Conservation (phyloP, 352 stramenopile species). For the Phytophthora litchii region DNA sequence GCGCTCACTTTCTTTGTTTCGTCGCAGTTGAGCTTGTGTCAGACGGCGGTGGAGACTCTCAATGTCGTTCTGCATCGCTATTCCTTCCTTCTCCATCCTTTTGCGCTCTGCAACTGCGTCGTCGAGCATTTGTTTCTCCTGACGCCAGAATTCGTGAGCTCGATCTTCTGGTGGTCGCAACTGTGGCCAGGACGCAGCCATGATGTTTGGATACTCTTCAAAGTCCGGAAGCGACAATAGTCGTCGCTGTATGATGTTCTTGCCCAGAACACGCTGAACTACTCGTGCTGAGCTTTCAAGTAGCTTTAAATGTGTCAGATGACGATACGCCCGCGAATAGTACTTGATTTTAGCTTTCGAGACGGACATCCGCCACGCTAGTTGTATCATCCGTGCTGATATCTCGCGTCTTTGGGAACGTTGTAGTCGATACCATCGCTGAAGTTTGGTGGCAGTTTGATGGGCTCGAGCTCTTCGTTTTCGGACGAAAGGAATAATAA, state of each 20-base stretch:
- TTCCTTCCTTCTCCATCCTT: conserved; percentile 38
- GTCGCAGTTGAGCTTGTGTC: conserved; percentile 29
- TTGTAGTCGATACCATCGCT: conserved; percentile 37
- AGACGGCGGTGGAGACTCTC: conserved; percentile 36
- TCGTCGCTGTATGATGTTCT: conserved; percentile 30
- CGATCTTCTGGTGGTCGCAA: conserved; percentile 20
- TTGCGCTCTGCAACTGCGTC: conserved; percentile 25
- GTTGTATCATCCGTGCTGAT: conserved; percentile 42
- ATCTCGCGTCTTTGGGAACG: conserved; percentile 2
- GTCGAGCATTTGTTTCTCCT: conserved; percentile 30
- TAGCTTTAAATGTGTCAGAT: conserved; percentile 33
- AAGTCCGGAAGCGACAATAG: conserved; percentile 38
- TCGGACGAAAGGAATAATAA: conserved; percentile 23
- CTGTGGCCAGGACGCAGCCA: conserved; percentile 14
- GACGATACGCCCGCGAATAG: conserved; percentile 34
- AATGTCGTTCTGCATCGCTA: conserved; percentile 30
- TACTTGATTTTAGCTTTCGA: conserved; percentile 43
- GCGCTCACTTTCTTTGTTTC: conserved; percentile 47
- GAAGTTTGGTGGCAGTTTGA: conserved; percentile 22
- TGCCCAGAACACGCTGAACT: conserved; percentile 51
- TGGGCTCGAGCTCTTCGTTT: conserved; percentile 15
- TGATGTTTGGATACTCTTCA: conserved; percentile 35
- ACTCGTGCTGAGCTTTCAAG: conserved; percentile 46
- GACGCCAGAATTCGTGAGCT: conserved; percentile 22
- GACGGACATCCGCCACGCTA: conserved; percentile 46